Evolutionary conservation across 768 basidiomycete species (phyloP), one percentile per base, ranked within the genome.

Genomic region (Tricholomella constricta): DNA sequence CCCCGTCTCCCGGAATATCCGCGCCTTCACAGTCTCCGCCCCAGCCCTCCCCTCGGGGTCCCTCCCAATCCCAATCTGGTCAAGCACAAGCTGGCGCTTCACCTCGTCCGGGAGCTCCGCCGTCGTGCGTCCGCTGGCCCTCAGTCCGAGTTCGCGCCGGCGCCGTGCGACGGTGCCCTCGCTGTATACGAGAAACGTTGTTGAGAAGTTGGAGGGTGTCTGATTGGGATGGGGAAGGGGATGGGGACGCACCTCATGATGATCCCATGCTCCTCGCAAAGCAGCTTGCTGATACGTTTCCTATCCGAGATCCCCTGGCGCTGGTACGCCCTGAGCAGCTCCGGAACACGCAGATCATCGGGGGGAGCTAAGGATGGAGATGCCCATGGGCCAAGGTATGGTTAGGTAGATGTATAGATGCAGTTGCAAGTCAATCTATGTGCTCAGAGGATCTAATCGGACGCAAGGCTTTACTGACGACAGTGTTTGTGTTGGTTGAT

Each of bases 31-130:
- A 29, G 58, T 59, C 14, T 52, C 43, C 11, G 66, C 60, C 10
- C 73, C 73, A 1, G 57, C 58, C 37, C 58, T 62, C 26, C 67
- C 63, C 22, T 49, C 57, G 1, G 67, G 64, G 45, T 74, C 73
- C 41, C 68, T n/a, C n/a, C n/a, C n/a, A n/a, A n/a, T 69, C 10
- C 59, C 59, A 65, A 75, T 65, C 57, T 73, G 69, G 32, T 69
- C 66, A 6, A 69, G 40, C 15, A 75, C 61, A 12, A 74, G 63
- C 32, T 72, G 67, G 3, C 63, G 51, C 49, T 71, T 74, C 3
- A 60, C 60, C 2, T 45, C 53, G 15, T 70, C 66, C 10, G 62
- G 56, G 10, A 72, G 59, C 6, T 59, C 51, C 12, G 38, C 49
- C 1, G 69, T 74, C 11, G 69, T 72, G 4, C 54, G 54, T 10